Percentiles rank a stretch among this genome's conserved stretches.
These are phyloP conservation scores for Ceratocystis harringtonii DNA, from an alignment of 2,329 filamentous ascomycete species.

Conservation along the genomic window DNA sequence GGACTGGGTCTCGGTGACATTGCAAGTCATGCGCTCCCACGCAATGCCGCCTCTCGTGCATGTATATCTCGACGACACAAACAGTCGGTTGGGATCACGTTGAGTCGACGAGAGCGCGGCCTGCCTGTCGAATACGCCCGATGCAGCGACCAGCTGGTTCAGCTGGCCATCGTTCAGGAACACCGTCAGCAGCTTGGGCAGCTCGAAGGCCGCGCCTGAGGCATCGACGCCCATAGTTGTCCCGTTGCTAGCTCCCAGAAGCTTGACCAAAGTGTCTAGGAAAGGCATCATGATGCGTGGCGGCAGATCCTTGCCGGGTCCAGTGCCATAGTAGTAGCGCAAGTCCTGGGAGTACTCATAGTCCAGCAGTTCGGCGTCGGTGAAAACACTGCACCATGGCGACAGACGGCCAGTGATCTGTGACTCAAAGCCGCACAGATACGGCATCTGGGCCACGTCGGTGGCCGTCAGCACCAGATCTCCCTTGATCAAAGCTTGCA, in stretches of 20 bases:
- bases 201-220: conserved; percentile 31
- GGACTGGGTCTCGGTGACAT: conserved; percentile 9
- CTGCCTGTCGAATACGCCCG: conserved; percentile 47
- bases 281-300: conserved; percentile 47
- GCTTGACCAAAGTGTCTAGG: conserved; percentile 36
- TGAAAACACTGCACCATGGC: conserved; percentile 48
- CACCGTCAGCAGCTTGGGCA: conserved; percentile 43
- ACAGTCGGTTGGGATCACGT: conserved; percentile 35
- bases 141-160: conserved; percentile 42
- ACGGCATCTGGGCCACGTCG: conserved; percentile 45
- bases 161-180: conserved; percentile 55
- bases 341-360: conserved; percentile 57
- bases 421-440: conserved; percentile 57
- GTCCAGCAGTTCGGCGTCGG: conserved; percentile 42
- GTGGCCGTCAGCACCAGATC: conserved; percentile 37
- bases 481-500: conserved; percentile 39
- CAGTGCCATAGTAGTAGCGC: conserved; percentile 51
- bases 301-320: conserved; percentile 39
- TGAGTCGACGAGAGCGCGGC: conserved; percentile 31
- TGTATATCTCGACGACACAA: conserved; percentile 39
- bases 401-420: conserved; percentile 48
- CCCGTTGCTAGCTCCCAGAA: conserved; percentile 37
- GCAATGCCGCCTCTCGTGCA: conserved; percentile 51
- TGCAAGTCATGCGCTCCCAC: conserved; percentile 47
- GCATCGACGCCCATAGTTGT: conserved; percentile 32